Conservation (phyloP, 192 early-diverging fungal genomes). For the Coemansia sp. region DNA sequence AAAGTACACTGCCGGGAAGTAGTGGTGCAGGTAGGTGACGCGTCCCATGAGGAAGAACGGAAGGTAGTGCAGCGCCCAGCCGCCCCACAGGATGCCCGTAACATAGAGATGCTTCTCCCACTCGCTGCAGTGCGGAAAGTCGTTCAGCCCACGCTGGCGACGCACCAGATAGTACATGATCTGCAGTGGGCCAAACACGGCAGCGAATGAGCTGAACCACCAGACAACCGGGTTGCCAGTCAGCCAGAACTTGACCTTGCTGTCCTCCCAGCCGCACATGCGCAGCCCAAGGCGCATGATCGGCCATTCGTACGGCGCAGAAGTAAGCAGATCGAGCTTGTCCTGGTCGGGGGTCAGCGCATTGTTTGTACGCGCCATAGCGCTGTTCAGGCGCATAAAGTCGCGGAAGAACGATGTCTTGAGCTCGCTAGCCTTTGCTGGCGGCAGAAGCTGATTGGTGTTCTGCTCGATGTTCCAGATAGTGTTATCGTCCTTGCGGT, state of each 20-base stretch:
- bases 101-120: constrained; percentile 75
- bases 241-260: constrained; percentile 83
- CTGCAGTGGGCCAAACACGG: constrained; percentile 23
- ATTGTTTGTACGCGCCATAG: constrained; percentile 97
- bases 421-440: constrained; percentile 62
- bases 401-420: constrained; percentile 77
- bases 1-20: constrained; percentile 96
- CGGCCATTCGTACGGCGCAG: constrained; percentile 85
- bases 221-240: constrained; percentile 93
- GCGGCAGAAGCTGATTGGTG: constrained; percentile 72
- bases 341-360: constrained; percentile 89
- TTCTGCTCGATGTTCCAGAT: constrained; percentile 96
- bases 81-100: constrained; percentile 71
- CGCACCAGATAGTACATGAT: constrained; percentile 55
- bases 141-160: constrained; percentile 54
- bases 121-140: constrained; percentile 24
- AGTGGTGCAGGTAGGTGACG: constrained; percentile 95
- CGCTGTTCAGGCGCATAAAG: constrained; percentile 87
- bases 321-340: constrained; percentile 69
- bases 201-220: constrained; percentile 69
- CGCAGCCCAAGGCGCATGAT: constrained; percentile 80
- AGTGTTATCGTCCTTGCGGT: constrained; percentile 62
- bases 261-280: constrained; percentile 92
- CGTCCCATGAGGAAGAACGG: constrained; percentile 97
- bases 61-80: constrained; percentile 93